A percentile compares a stretch with the other conserved stretches of the same genome.
Conservation (phyloP, 2,329 filamentous ascomycete species). For the Pleomassaria siparia region DNA sequence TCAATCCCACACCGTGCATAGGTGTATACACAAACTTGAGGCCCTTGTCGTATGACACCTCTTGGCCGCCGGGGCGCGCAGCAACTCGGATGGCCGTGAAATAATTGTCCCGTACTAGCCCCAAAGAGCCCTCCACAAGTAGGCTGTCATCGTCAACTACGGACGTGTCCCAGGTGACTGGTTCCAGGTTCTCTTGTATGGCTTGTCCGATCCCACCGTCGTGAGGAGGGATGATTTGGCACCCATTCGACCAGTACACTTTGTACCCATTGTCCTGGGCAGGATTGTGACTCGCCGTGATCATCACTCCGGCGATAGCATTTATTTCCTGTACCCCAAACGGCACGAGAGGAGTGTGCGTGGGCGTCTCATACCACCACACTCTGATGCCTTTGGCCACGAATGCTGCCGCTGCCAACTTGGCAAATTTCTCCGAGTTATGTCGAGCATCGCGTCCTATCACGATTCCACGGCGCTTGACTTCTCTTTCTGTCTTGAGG, state of each 20-base stretch:
- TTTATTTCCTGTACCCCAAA: conserved; percentile 58
- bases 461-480: conserved; percentile 54
- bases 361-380: conserved; percentile 58
- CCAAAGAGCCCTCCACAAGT: conserved; percentile 46
- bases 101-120: conserved; percentile 48
- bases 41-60: conserved; percentile 22
- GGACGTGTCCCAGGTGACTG: conserved; percentile 51
- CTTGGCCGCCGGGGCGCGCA: conserved; percentile 27
- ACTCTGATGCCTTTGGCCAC: conserved; percentile 60
- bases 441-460: conserved; percentile 65
- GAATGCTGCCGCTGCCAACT: conserved; percentile 62
- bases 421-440: conserved; percentile 63
- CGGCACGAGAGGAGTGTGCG: conserved; percentile 64
- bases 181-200: conserved; percentile 58
- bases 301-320: conserved; percentile 64
- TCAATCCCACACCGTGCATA: conserved; percentile 58
- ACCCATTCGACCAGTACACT: conserved; percentile 66
- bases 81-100: conserved; percentile 47
- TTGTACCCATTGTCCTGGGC: conserved; percentile 68
- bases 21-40: conserved; percentile 57
- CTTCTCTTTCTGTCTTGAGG: conserved; percentile 46
- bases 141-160: conserved; percentile 44
- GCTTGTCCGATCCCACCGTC: conserved; percentile 60
- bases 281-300: conserved; percentile 67
- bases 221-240: conserved; percentile 65